Conservation (phyloP, 352 stramenopile genomes). For the Pythium diclinum region DNA sequence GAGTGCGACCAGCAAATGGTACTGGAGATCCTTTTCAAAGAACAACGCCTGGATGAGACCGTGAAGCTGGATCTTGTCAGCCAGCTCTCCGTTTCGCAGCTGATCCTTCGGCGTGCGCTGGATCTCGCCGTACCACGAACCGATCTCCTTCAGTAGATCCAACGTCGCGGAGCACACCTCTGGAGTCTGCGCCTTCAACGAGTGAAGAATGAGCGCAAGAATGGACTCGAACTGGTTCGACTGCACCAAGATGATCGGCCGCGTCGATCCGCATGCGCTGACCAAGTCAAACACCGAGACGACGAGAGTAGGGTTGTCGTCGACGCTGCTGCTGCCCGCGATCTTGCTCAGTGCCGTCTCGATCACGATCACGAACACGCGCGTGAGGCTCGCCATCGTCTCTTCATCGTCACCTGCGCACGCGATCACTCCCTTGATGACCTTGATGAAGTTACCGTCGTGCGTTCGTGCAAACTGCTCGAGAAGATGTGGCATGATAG, state of each 20-base stretch:
- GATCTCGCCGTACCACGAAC: slow-evolving; percentile 70
- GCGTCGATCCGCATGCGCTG: slow-evolving; percentile 45
- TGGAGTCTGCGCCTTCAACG: slow-evolving; percentile 62
- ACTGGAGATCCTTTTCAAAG: slow-evolving; percentile 78
- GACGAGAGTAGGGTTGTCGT: slow-evolving; percentile 51
- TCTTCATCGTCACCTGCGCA: slow-evolving; percentile 61
- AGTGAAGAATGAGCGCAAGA: slow-evolving; percentile 54
- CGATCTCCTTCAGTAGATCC: slow-evolving; percentile 60
- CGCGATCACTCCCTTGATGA: slow-evolving; percentile 68
- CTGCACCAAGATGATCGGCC: slow-evolving; percentile 60
- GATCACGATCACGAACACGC: slow-evolving; percentile 59
- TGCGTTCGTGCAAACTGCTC: slow-evolving; percentile 59
- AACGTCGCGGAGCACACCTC: slow-evolving; percentile 57
- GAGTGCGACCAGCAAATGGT: slow-evolving; percentile 58
- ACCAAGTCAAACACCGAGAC: slow-evolving; percentile 60
- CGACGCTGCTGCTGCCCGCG: slow-evolving; percentile 39
- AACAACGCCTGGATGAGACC: slow-evolving; percentile 69
- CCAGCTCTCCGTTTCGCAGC: slow-evolving; percentile 43
- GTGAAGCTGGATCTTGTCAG: slow-evolving; percentile 55
- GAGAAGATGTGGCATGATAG: slow-evolving; percentile 59
- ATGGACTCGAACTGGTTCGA: slow-evolving; percentile 66
- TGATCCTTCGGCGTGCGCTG: slow-evolving; percentile 52
- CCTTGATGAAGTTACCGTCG: slow-evolving; percentile 56
- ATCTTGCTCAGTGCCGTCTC: slow-evolving; percentile 61
- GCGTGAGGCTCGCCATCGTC: slow-evolving; percentile 53